Evolutionary conservation across 768 basidiomycete genomes (phyloP).

Genomic region (Postia placenta): DNA sequence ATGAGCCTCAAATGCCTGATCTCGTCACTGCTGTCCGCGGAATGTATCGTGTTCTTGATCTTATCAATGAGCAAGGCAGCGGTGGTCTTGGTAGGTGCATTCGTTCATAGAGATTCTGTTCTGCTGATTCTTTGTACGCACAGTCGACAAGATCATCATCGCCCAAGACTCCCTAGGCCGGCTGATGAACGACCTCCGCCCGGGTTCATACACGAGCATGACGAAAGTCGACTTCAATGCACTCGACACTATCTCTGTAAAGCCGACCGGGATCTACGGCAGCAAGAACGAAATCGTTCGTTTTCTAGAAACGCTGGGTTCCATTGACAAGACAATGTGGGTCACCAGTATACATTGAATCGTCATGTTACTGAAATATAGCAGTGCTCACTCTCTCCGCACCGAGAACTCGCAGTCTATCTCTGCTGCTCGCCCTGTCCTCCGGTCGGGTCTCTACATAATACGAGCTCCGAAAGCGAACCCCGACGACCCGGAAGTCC

Average conservation of each 20-base stretch:
- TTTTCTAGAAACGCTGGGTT: conserved; percentile 32
- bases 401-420: background rate
- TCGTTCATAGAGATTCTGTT: background rate
- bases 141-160: conserved; percentile 63
- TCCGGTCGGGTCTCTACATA: conserved; percentile 49
- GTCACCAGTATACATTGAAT: conserved; percentile 12
- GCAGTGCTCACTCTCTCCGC: background rate
- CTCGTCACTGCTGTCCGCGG: conserved; percentile 27
- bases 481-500: conserved; percentile 14
- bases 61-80: conserved; percentile 45
- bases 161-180: conserved; percentile 40
- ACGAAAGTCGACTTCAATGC: conserved; percentile 51
- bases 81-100: conserved; percentile 41
- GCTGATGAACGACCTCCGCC: conserved; percentile 42
- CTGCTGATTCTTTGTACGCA: background rate
- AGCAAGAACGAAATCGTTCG: conserved; percentile 43
- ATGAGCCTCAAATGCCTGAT: conserved; percentile 2
- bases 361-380: background rate
- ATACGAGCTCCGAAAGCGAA: conserved; percentile 16
- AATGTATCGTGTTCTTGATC: conserved; percentile 49
- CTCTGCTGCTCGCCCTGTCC: conserved; percentile 10
- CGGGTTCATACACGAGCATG: conserved; percentile 47
- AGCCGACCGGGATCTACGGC: conserved; percentile 54
- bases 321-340: conserved; percentile 35
- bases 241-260: conserved; percentile 39